A percentile compares a stretch with the other conserved stretches of the same genome.
phyloP scores from a whole-genome alignment of 495 filamentous ascomycete species.

The Monascus purpureus region DNA sequence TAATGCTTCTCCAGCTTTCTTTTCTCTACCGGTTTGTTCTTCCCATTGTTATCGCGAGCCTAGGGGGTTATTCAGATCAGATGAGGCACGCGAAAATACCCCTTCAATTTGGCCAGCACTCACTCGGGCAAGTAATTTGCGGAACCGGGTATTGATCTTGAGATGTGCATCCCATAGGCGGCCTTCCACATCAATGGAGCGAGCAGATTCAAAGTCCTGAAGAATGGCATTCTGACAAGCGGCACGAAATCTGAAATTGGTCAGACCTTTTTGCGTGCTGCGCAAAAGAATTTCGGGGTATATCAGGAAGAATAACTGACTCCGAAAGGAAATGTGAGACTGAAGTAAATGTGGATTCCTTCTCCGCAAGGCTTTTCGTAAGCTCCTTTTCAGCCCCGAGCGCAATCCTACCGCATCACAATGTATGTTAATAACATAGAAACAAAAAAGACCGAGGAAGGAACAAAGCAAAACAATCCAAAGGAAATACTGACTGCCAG shows the following conservation, averaged over 20 bases:
- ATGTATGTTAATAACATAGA: constrained; percentile 1
- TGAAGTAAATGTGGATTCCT: constrained; percentile 41
- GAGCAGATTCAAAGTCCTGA: constrained; percentile 56
- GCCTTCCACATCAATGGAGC: constrained; percentile 45
- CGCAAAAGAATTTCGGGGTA: neutral
- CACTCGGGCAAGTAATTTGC: constrained; percentile 43
- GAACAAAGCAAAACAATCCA: constrained; percentile 1
- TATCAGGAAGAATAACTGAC: constrained; percentile 28
- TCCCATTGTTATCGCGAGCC: constrained; percentile 40
- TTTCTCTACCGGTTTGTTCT: constrained; percentile 56
- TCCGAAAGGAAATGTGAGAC: constrained; percentile 43
- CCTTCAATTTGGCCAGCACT: constrained; percentile 8
- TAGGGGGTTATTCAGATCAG: too few relatives aligned
- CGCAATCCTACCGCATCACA: constrained; percentile 22
- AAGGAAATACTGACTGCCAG: constrained; percentile 32
- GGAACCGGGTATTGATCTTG: constrained; percentile 62
- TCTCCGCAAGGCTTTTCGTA: constrained; percentile 33
- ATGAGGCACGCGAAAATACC: too few relatives aligned
- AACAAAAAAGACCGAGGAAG: constrained; percentile 1
- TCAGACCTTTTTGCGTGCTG: constrained; percentile 3
- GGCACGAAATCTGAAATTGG: constrained; percentile 45
- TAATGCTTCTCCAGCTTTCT: constrained; percentile 73
- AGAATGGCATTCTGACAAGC: constrained; percentile 60
- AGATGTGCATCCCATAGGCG: constrained; percentile 69
- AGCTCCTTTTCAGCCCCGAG: constrained; percentile 34